A percentile compares a stretch with the other conserved stretches of the same genome.
Evolutionary conservation across 495 filamentous ascomycete species (phyloP).

Genomic region (Venustampulla echinocandica): DNA sequence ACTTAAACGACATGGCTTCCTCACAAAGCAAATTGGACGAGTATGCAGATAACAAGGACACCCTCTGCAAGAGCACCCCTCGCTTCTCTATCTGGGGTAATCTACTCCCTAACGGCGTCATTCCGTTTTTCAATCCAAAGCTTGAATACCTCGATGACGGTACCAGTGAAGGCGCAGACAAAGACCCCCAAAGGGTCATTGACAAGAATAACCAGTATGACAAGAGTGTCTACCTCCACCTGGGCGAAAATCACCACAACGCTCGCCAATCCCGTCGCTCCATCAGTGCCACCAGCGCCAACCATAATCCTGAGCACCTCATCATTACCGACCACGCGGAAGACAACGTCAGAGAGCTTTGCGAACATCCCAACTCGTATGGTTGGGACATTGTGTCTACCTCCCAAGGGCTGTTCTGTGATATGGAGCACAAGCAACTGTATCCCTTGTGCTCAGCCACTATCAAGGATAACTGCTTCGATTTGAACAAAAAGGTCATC

Average conservation of each 20-base stretch:
- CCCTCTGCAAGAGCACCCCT: slow-evolving; percentile 9
- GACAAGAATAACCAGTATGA: neutral
- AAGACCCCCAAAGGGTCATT: neutral
- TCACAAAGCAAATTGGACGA: neutral
- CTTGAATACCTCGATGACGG: slow-evolving; percentile 3
- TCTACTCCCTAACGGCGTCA: slow-evolving; percentile 4
- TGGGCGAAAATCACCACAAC: neutral
- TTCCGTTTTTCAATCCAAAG: slow-evolving; percentile 8
- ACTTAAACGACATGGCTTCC: neutral
- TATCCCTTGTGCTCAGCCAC: neutral
- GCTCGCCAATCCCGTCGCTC: neutral
- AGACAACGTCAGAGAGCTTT: slow-evolving; percentile 1
- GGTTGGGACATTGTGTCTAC: slow-evolving; percentile 9
- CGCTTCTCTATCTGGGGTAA: slow-evolving; percentile 6
- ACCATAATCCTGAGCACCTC: neutral
- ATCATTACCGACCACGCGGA: neutral
- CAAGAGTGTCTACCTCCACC: neutral
- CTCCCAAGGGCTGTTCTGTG: neutral
- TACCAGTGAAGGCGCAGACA: neutral
- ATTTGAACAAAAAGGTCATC: slow-evolving; percentile 1
- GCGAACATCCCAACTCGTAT: slow-evolving; percentile 10
- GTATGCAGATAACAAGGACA: slow-evolving; percentile 1
- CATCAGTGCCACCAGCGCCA: neutral
- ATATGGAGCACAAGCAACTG: neutral
- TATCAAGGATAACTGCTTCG: slow-evolving; percentile 6